Percentiles rank a stretch among this genome's conserved stretches.
Conservation (phyloP, 176 grass and related monocot genomes). For the Leersia perrieri region DNA sequence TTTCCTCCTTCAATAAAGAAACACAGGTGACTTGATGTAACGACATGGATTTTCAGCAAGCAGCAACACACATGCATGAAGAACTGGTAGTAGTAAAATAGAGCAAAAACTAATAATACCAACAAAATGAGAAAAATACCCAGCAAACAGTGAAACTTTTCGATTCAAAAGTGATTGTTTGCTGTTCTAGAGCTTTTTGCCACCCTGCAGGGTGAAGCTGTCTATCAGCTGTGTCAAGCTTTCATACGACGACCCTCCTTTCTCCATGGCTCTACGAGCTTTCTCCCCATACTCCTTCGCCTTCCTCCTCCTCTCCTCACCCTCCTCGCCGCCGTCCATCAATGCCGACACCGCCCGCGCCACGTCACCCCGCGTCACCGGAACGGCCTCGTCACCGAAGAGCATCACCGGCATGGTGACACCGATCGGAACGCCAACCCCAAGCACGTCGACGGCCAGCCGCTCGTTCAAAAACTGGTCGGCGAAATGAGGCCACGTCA, state of each 20-base stretch:
- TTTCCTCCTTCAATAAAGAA: not conserved
- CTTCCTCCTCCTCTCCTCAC: conserved; percentile 30
- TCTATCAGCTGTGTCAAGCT: conserved; percentile 31
- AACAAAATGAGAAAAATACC: too few relatives aligned
- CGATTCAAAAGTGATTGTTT: too few relatives aligned
- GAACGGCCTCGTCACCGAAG: not conserved
- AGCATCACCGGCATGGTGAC: not conserved
- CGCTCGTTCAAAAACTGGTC: conserved; percentile 68
- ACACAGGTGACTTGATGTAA: not conserved
- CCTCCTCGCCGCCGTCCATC: conserved; percentile 44
- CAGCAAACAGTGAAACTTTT: too few relatives aligned
- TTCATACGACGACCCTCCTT: conserved; percentile 38
- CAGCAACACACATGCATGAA: too few relatives aligned
- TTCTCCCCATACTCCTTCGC: conserved; percentile 32
- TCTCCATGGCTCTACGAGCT: conserved; percentile 41
- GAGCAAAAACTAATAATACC: too few relatives aligned
- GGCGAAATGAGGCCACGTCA: conserved; percentile 56
- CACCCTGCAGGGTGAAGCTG: conserved; percentile 1
- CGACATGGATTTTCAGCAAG: too few relatives aligned
- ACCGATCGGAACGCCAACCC: conserved; percentile 38
- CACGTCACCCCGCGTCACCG: conserved; percentile 11
- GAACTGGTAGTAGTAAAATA: too few relatives aligned
- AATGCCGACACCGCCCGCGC: conserved; percentile 25
- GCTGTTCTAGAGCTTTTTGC: not conserved
- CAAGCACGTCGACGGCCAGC: conserved; percentile 45